Conservation (phyloP, 805 yeast species). For the Candida sanyiensis region DNA sequence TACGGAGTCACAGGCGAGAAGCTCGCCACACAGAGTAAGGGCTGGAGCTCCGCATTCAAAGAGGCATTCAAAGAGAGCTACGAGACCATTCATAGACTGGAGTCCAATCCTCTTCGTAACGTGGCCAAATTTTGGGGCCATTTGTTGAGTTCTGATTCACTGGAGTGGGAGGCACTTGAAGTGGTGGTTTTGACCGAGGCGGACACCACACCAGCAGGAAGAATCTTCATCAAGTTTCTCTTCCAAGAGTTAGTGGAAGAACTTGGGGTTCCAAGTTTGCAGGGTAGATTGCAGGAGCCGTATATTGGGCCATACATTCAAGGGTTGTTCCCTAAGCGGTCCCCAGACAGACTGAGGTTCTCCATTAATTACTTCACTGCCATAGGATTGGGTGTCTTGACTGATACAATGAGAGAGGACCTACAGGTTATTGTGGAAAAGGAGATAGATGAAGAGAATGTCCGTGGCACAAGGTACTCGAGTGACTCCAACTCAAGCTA, state of each 20-base stretch:
- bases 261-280: constrained; percentile 52
- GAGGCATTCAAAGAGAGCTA: constrained; percentile 52
- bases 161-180: constrained; percentile 58
- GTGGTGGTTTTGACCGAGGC: constrained; percentile 57
- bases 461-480: constrained; percentile 20
- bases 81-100: constrained; percentile 55
- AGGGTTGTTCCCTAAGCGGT: constrained; percentile 60
- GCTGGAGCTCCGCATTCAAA: constrained; percentile 56
- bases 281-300: constrained; percentile 45
- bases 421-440: constrained; percentile 31
- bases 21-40: constrained; percentile 42
- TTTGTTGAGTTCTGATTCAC: constrained; percentile 59
- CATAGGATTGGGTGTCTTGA: constrained; percentile 77
- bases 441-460: constrained; percentile 14
- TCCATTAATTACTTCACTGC: constrained; percentile 91
- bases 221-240: constrained; percentile 77
- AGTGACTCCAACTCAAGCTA: constrained; percentile 5
- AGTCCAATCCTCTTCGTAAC: constrained; percentile 68
- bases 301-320: constrained; percentile 41
- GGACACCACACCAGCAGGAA: constrained; percentile 68
- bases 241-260: constrained; percentile 78
- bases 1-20: constrained; percentile 74
- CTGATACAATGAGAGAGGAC: constrained; percentile 72
- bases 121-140: constrained; percentile 86
- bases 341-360: constrained; percentile 56